phyloP scores from a whole-genome alignment of 2,329 filamentous ascomycete genomes.

The Trichoderma sp. region DNA sequence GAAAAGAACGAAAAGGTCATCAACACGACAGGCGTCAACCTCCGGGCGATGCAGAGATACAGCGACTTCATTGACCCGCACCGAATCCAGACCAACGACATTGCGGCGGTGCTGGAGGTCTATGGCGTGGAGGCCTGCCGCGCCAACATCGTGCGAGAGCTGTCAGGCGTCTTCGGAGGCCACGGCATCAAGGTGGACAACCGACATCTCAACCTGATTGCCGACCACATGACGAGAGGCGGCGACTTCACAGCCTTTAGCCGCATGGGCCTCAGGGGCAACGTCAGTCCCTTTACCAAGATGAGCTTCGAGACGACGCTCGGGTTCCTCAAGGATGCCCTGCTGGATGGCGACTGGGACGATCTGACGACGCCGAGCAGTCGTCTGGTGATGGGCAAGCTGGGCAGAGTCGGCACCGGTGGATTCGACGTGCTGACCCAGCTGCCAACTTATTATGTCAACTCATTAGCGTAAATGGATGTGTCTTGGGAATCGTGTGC shows the following conservation, averaged over 20 bases:
- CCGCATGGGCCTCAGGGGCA: slow-evolving; percentile 80
- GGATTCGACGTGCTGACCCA: slow-evolving; percentile 81
- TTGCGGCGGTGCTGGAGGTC: slow-evolving; percentile 75
- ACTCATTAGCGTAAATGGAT: slow-evolving; percentile 13
- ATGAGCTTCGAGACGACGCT: slow-evolving; percentile 99
- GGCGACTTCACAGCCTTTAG: slow-evolving; percentile 91
- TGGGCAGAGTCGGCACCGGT: slow-evolving; percentile 83
- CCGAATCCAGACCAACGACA: slow-evolving; percentile 87
- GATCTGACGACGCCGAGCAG: slow-evolving; percentile 81
- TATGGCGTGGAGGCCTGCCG: slow-evolving; percentile 96
- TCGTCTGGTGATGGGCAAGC: slow-evolving; percentile 80
- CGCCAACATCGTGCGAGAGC: slow-evolving; percentile 80
- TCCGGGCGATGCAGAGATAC: slow-evolving; percentile 87
- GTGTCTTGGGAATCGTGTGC: not conserved
- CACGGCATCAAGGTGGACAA: slow-evolving; percentile 93
- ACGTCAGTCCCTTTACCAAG: slow-evolving; percentile 90
- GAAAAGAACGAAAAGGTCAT: slow-evolving; percentile 61
- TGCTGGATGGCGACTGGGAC: slow-evolving; percentile 87
- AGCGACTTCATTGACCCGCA: slow-evolving; percentile 83
- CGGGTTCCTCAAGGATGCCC: slow-evolving; percentile 87
- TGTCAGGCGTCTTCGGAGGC: slow-evolving; percentile 79
- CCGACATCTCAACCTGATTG: slow-evolving; percentile 91
- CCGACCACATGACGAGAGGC: slow-evolving; percentile 94
- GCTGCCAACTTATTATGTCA: slow-evolving; percentile 51
- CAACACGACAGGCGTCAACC: slow-evolving; percentile 80